Percentiles rank a stretch among this genome's conserved stretches.
Conservation (phyloP, 257 asterid species). For the Echium plantagineum region DNA sequence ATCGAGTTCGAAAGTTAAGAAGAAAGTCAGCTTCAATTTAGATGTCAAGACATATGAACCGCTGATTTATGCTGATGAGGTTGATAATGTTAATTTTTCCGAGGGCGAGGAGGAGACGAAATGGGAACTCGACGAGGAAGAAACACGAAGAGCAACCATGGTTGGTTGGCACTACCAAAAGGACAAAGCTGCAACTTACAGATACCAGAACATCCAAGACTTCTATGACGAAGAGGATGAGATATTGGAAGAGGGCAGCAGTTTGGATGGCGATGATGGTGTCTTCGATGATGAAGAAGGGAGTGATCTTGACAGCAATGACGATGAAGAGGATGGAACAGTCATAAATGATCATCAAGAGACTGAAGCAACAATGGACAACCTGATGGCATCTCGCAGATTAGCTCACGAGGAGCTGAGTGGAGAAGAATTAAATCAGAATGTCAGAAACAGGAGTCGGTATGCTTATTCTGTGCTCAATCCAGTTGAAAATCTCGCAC, state of each 20-base stretch:
- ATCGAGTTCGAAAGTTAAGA: conserved; percentile 28
- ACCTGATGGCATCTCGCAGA: too few relatives aligned
- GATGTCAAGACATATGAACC: conserved; percentile 62
- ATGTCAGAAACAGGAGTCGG: conserved; percentile 16
- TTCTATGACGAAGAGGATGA: conserved; percentile 43
- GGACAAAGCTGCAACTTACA: conserved; percentile 28
- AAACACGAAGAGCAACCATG: conserved; percentile 13
- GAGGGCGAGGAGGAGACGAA: conserved; percentile 32
- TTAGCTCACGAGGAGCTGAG: conserved; percentile 8
- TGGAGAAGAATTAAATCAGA: conserved; percentile 12
- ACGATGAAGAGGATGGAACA: conserved; percentile 13
- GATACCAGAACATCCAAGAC: conserved; percentile 45
- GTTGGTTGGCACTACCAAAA: conserved; percentile 15
- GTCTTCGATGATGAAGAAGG: conserved; percentile 22
- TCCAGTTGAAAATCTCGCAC: conserved; percentile 61
- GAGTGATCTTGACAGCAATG: conserved; percentile 23
- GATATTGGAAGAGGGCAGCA: conserved; percentile 25
- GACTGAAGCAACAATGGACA: conserved; percentile 2
- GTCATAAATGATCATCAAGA: conserved; percentile 2
- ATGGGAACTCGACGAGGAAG: conserved; percentile 28
- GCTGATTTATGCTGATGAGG: conserved; percentile 29
- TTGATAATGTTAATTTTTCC: conserved; percentile 12
- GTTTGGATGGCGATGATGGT: conserved; percentile 22
- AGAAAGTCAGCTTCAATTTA: conserved; percentile 67
- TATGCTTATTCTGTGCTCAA: conserved; percentile 37